A percentile compares a stretch with the other conserved stretches of the same genome.
Evolutionary conservation across 2,329 filamentous ascomycete genomes (phyloP).

Genomic region (Epicoccum nigrum): DNA sequence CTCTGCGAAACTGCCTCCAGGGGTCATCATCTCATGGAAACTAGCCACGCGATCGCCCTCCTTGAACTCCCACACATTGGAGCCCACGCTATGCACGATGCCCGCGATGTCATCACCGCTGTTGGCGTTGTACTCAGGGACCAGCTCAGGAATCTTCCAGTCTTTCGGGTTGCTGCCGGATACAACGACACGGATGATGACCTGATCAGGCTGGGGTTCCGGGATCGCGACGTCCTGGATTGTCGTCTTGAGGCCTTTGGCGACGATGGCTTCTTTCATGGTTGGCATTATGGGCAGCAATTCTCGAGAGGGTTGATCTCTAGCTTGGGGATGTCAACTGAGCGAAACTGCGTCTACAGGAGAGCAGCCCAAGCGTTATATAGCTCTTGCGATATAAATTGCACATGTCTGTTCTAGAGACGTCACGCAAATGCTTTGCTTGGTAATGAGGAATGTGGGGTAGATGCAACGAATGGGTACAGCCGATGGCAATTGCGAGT

Average conservation of each 20-base stretch:
- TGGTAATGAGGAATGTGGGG: constrained; percentile 18
- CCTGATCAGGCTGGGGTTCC: constrained; percentile 39
- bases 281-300: constrained; percentile 2
- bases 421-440: constrained; percentile 13
- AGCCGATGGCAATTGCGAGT: constrained; percentile 7
- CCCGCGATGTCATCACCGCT: constrained; percentile 63
- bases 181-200: constrained; percentile 50
- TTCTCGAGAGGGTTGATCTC: background rate
- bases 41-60: constrained; percentile 63
- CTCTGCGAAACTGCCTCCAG: constrained; percentile 64
- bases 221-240: constrained; percentile 48
- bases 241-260: constrained; percentile 39
- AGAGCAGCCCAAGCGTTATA: background rate
- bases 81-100: constrained; percentile 61
- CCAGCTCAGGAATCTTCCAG: constrained; percentile 47
- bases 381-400: background rate
- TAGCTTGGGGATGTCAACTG: background rate
- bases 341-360: background rate
- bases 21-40: constrained; percentile 60
- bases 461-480: background rate
- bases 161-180: constrained; percentile 56
- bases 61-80: constrained; percentile 63
- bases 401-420: constrained; percentile 6
- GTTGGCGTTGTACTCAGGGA: constrained; percentile 45
- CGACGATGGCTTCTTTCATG: constrained; percentile 53